These are phyloP conservation scores for Lentinula raphanica DNA, from an alignment of 768 basidiomycete species.

Conservation along the genomic window DNA sequence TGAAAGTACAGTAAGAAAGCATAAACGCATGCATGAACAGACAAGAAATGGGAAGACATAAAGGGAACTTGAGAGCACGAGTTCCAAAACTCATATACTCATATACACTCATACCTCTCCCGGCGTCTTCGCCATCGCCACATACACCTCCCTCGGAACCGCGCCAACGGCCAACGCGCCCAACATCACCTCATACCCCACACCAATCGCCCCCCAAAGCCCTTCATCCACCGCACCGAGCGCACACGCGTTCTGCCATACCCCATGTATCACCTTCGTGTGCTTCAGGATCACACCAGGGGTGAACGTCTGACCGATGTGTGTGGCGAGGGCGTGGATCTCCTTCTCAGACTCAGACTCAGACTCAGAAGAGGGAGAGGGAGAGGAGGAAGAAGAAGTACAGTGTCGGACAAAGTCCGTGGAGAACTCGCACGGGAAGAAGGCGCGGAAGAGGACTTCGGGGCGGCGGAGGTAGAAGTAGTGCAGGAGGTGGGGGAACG, in stretches of 20 bases:
- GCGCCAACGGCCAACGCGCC: constrained; percentile 51
- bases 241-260: constrained; percentile 69
- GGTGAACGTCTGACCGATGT: constrained; percentile 36
- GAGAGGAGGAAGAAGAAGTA: no score
- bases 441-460: constrained; percentile 47
- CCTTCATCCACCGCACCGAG: constrained; percentile 63
- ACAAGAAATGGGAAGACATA: background rate
- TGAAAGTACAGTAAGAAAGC: no score
- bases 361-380: no score
- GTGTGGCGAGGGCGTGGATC: constrained; percentile 22
- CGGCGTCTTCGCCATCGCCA: background rate
- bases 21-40: no score
- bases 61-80: background rate
- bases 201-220: constrained; percentile 64
- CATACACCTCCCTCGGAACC: constrained; percentile 18
- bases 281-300: constrained; percentile 43
- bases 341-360: constrained; percentile 12
- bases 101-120: background rate
- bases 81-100: background rate
- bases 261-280: constrained; percentile 47
- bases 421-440: constrained; percentile 47
- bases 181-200: constrained; percentile 64
- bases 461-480: constrained; percentile 66
- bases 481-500: constrained; percentile 52
- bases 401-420: constrained; percentile 32